phyloP scores from a whole-genome alignment of 306 rosid genomes.

The Betula pendula region DNA sequence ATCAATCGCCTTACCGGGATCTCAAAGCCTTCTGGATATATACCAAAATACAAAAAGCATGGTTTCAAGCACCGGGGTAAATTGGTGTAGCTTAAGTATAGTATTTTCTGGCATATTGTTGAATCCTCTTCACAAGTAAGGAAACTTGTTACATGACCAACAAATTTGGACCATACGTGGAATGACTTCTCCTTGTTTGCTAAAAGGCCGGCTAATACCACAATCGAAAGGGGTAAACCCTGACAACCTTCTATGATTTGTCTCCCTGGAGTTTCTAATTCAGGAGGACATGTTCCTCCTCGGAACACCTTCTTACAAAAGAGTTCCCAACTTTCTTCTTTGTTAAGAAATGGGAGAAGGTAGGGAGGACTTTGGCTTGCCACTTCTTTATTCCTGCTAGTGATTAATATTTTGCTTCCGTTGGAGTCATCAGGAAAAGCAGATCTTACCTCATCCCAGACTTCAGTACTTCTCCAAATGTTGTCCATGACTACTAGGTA shows the following conservation, averaged over 20 bases:
- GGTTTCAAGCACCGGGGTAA: not conserved
- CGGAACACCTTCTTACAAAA: not conserved
- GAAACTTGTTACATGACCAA: conserved; percentile 21
- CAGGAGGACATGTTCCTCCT: not conserved
- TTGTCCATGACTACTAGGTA: conserved; percentile 18
- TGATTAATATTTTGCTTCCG: conserved; percentile 31
- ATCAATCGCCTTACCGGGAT: conserved; percentile 1
- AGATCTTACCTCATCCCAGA: conserved; percentile 16
- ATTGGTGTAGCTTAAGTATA: not conserved
- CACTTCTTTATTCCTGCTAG: conserved; percentile 26
- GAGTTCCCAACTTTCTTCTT: conserved; percentile 40
- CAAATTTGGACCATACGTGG: conserved; percentile 18
- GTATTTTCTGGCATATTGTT: not conserved
- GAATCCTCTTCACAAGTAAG: not conserved
- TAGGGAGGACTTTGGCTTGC: not conserved
- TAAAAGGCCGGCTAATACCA: not conserved
- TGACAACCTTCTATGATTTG: not conserved
- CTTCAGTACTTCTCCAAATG: conserved; percentile 4
- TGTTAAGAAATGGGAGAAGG: not conserved
- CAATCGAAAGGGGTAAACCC: not conserved
- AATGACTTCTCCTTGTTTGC: not conserved
- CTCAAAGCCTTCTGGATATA: not conserved
- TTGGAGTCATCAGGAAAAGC: conserved; percentile 9
- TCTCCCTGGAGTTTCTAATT: not conserved
- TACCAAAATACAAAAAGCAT: not conserved